Base-by-base conservation (phyloP, 202 grass and related monocot genomes). In the Schoenoplectus triqueter region DNA sequence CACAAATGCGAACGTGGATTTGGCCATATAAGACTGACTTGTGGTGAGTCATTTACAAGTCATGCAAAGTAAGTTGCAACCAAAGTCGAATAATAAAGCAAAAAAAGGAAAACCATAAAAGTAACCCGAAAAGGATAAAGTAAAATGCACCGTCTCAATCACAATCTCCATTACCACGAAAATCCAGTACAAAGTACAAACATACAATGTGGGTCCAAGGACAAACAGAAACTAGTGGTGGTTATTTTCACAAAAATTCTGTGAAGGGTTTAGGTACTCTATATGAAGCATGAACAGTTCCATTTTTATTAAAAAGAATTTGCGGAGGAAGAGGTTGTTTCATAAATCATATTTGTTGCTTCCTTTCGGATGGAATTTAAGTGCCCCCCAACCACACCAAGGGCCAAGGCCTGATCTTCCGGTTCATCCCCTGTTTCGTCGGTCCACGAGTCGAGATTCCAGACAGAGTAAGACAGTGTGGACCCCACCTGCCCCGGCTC, bases 1-100 rank as follows among this genome's bases (percentile, higher is more conserved):
- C 31, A 31, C 31, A 31, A 31, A 31, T 31, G 31, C 31, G 31
- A 31, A 31, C 31, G 31, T 31, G 31, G 31, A 31, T 31, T 31
- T 31, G 31, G 31, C 31, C 31, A 31, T 31, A 31, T 31, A 31
- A 31, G 31, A 59, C 14, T 47, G 77, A 81, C 78, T 81, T 57
- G 5, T 6, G 39, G 62, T 81, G 78, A 81, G 60, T 81, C 78
- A 73, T 52, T 73, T 73, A 81, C 78, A 81, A 64, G 59, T 46
- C 78, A 64, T 62, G 57, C 19, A 64, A 71, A 15, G 5, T 48
- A 49, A 81, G 39, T 81, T 62, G 57, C 19, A 64, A 71, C 44
- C 14, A 71, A 49, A 81, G 39, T 81, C 78, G 5, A 47, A 10
- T 64, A 51, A 81, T 46, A 81, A 81, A 66, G 45, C 39, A 75